Percentiles rank a stretch among this genome's conserved stretches.
phyloP scores from a whole-genome alignment of 2,329 filamentous ascomycete genomes.

The Zasmidium citrigriseum region DNA sequence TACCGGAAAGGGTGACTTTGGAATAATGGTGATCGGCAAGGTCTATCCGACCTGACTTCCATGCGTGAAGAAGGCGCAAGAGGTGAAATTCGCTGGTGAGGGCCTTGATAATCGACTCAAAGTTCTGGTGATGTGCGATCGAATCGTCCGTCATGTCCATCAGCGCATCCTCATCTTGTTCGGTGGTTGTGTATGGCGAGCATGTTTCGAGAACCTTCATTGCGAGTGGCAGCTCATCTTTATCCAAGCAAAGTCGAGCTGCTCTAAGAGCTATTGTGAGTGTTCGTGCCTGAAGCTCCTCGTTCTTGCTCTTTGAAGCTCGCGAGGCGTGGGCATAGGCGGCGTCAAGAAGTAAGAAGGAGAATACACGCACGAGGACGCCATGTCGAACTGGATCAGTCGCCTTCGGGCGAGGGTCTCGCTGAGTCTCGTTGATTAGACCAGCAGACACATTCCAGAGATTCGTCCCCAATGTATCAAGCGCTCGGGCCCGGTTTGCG shows the following conservation, averaged over 20 bases:
- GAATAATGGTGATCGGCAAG: conserved; percentile 77
- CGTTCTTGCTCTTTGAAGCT: conserved; percentile 28
- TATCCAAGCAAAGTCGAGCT: conserved; percentile 63
- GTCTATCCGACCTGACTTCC: conserved; percentile 71
- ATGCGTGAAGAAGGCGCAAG: conserved; percentile 70
- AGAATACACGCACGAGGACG: conserved; percentile 54
- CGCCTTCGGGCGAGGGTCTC: background rate
- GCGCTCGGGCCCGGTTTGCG: conserved; percentile 41
- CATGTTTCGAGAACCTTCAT: conserved; percentile 64
- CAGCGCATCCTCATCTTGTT: conserved; percentile 7
- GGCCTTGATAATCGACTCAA: conserved; percentile 32
- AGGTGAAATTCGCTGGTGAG: conserved; percentile 65
- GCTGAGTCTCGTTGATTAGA: conserved; percentile 17
- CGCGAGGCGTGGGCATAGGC: conserved; percentile 43
- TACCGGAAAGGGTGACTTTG: conserved; percentile 50
- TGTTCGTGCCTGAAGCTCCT: conserved; percentile 51
- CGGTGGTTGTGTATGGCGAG: conserved; percentile 48
- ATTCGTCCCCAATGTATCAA: conserved; percentile 58
- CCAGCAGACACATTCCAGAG: conserved; percentile 70
- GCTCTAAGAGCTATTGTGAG: conserved; percentile 69
- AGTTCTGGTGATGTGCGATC: background rate
- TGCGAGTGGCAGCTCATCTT: conserved; percentile 58
- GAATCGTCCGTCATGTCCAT: conserved; percentile 16
- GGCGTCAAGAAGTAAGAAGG: conserved; percentile 68
- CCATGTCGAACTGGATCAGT: conserved; percentile 7